Conservation (phyloP, 1,139 yeast genomes). For the Candida sanyaensis region DNA sequence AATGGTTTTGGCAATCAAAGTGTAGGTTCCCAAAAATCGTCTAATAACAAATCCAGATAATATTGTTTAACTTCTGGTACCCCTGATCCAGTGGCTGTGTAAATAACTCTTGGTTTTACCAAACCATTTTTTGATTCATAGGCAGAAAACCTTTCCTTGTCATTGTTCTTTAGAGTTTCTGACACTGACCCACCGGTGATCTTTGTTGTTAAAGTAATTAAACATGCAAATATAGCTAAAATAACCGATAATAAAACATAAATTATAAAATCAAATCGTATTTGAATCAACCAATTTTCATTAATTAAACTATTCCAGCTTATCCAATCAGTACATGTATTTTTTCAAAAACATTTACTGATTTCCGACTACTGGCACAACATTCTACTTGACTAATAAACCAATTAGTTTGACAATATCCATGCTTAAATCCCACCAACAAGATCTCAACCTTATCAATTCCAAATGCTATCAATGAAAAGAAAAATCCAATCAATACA, state of each 20-base stretch:
- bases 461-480: constrained; percentile 53
- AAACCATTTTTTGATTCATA: constrained; percentile 3
- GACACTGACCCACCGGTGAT: constrained; percentile 26
- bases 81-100: constrained; percentile 65
- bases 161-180: background rate
- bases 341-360: constrained; percentile 23
- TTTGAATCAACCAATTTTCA: constrained; percentile 18
- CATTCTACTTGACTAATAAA: constrained; percentile 48
- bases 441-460: constrained; percentile 54
- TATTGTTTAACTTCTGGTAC: constrained; percentile 65
- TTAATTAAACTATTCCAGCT: constrained; percentile 44
- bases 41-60: constrained; percentile 59
- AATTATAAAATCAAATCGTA: constrained; percentile 34
- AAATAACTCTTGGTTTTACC: constrained; percentile 33
- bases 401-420: constrained; percentile 54
- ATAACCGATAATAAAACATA: constrained; percentile 43
- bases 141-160: background rate
- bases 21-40: constrained; percentile 55
- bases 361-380: constrained; percentile 24
- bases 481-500: constrained; percentile 47
- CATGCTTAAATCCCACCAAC: constrained; percentile 55
- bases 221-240: constrained; percentile 50
- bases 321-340: constrained; percentile 34
- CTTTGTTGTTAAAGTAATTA: constrained; percentile 51
- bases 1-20: constrained; percentile 51